Evolutionary conservation across 116 monocot genomes (phyloP), one percentile per base, ranked within the genome.

Genomic region (Iris pallida): DNA sequence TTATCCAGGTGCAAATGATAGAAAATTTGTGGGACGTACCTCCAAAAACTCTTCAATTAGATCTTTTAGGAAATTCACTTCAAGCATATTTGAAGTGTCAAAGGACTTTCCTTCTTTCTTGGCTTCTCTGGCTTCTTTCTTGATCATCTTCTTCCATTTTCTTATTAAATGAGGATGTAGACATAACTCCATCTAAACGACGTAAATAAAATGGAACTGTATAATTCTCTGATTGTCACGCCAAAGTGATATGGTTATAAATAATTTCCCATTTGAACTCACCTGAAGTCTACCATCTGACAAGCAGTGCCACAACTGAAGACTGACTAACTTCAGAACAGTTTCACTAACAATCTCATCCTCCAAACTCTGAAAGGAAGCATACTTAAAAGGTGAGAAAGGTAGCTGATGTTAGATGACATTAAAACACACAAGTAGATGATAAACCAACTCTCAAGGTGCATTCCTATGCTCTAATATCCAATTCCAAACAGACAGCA

Each of bases 41-140:
- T 88, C 86, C 49, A 99, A 61, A 85, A 91, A 99, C 81, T 99
- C 99, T 80, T 93, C 94, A 71, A 99, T 86, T 45, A 99, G 66
- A 76, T 88, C 77, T 59, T 80, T 90, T 3, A 99, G 78, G 62
- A 93, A 99, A 7, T 44, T 86, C 43, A 81, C 88, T 82, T 99
- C 99, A 57, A 93, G 75, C 64, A 75, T 64, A 16, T 51, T 81
- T 42, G 90, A 84, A 57, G 86, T 71, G 71, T 88, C 77, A 77
- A 81, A 82, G 62, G 68, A 59, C 30, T 75, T 71, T 18, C 93
- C 90, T 62, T 68, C 64, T 84, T 85, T 99, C 71, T 88, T 90
- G 55, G 88, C 83, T 77, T 87, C 83, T 55, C 86, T 93, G 1
- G 72, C 74, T 80, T 93, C 93, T 80, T 75, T 93, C 72, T 79